Conservation (phyloP, 129 eudicot species). For the Oenanthe sinensis region DNA sequence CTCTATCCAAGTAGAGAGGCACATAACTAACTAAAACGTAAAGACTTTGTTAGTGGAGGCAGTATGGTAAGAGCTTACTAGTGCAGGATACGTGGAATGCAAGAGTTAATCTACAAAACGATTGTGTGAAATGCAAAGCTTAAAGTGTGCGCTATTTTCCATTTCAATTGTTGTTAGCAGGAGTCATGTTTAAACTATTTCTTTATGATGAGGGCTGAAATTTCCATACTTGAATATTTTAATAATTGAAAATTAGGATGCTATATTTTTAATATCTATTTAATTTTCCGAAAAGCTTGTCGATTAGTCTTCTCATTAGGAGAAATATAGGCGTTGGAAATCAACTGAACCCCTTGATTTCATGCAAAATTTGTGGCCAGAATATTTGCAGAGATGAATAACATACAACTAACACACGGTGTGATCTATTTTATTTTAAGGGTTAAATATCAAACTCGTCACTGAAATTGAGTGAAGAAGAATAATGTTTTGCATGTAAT, state of each 20-base stretch:
- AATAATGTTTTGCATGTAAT: background rate
- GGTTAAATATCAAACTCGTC: no score
- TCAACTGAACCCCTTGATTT: conserved; percentile 46
- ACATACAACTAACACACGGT: background rate
- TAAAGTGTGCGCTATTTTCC: conserved; percentile 40
- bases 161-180: background rate
- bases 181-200: background rate
- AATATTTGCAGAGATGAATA: conserved; percentile 32
- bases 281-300: no score
- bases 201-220: no score
- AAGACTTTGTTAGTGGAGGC: conserved; percentile 74
- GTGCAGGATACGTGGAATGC: conserved; percentile 60
- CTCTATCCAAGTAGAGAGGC: conserved; percentile 18
- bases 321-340: conserved; percentile 32
- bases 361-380: conserved; percentile 23
- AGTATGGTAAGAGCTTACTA: conserved; percentile 83
- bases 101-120: conserved; percentile 56
- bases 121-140: conserved; percentile 60
- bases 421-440: no score
- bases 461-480: background rate
- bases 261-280: no score
- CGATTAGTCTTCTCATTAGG: conserved; percentile 55
- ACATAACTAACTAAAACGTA: conserved; percentile 46
- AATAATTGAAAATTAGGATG: no score
- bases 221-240: no score